Percentiles rank a stretch among this genome's conserved stretches.
Conservation (phyloP, 2,329 filamentous ascomycete genomes). For the Alternaria consortialis region DNA sequence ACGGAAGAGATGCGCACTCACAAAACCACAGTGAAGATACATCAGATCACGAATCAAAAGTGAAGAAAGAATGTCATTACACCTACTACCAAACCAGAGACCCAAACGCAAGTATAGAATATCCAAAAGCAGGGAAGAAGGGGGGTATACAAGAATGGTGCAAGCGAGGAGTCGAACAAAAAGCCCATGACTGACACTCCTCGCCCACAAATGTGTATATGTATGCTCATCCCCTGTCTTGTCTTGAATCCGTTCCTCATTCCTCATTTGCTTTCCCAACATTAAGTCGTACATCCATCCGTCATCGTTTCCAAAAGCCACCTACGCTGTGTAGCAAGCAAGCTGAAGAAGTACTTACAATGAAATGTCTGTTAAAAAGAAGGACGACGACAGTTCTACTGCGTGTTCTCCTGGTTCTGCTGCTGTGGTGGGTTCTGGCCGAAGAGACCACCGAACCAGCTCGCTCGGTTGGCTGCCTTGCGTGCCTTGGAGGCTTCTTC, state of each 20-base stretch:
- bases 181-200: neutral
- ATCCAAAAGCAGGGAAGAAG: slow-evolving; percentile 6
- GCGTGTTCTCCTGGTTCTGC: slow-evolving; percentile 25
- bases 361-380: neutral
- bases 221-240: slow-evolving; percentile 1
- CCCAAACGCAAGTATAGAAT: neutral
- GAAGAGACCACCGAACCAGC: slow-evolving; percentile 60
- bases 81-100: slow-evolving; percentile 1
- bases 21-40: neutral
- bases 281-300: slow-evolving; percentile 18
- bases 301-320: slow-evolving; percentile 13
- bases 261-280: slow-evolving; percentile 5
- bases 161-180: neutral
- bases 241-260: neutral
- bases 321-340: neutral
- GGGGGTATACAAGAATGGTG: slow-evolving; percentile 8
- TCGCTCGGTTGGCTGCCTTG: slow-evolving; percentile 56
- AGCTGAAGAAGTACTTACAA: slow-evolving; percentile 16
- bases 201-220: slow-evolving; percentile 3
- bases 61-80: neutral
- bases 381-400: slow-evolving; percentile 13
- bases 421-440: slow-evolving; percentile 40
- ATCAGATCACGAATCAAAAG: neutral
- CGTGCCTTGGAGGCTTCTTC: slow-evolving; percentile 49
- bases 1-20: neutral